phyloP scores from a whole-genome alignment of 2,329 filamentous ascomycete genomes.

The Didymosphaeria variabile region DNA sequence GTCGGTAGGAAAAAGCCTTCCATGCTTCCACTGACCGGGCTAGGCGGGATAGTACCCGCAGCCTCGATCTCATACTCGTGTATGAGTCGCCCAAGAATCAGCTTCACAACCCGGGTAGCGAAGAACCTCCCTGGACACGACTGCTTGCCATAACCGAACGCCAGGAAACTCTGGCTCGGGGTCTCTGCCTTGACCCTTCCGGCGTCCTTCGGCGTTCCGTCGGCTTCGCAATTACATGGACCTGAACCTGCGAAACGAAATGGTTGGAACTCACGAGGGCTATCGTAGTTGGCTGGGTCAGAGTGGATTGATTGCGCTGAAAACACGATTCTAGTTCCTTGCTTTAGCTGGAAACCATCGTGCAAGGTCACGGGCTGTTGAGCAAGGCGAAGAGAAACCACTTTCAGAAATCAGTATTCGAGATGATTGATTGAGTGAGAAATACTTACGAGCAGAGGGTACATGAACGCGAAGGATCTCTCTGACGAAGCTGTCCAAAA shows the following conservation, averaged over 20 bases:
- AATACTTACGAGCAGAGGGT: slow-evolving; percentile 15
- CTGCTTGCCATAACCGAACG: slow-evolving; percentile 19
- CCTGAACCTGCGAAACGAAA: slow-evolving; percentile 16
- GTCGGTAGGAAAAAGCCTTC: slow-evolving; percentile 16
- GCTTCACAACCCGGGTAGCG: slow-evolving; percentile 16
- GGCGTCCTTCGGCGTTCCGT: background rate
- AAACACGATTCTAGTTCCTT: slow-evolving; percentile 15
- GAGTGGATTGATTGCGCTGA: slow-evolving; percentile 16
- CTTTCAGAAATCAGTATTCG: slow-evolving; percentile 5
- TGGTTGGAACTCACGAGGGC: slow-evolving; percentile 9
- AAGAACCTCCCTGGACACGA: slow-evolving; percentile 16
- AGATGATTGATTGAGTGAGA: background rate
- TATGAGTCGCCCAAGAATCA: slow-evolving; percentile 17
- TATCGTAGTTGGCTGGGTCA: slow-evolving; percentile 13
- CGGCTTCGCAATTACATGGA: slow-evolving; percentile 4
- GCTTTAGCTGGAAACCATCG: slow-evolving; percentile 7
- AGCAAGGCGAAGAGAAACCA: slow-evolving; percentile 14
- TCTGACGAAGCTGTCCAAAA: slow-evolving; percentile 19
- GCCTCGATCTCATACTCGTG: slow-evolving; percentile 17
- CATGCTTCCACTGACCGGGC: slow-evolving; percentile 14
- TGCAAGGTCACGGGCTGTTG: slow-evolving; percentile 15
- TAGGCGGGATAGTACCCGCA: slow-evolving; percentile 7
- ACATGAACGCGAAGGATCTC: slow-evolving; percentile 16
- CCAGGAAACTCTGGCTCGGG: slow-evolving; percentile 7
- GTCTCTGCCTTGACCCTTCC: too few species aligned